Conservation (phyloP, 2,329 filamentous ascomycete species). For the Exophiala bonariae region DNA sequence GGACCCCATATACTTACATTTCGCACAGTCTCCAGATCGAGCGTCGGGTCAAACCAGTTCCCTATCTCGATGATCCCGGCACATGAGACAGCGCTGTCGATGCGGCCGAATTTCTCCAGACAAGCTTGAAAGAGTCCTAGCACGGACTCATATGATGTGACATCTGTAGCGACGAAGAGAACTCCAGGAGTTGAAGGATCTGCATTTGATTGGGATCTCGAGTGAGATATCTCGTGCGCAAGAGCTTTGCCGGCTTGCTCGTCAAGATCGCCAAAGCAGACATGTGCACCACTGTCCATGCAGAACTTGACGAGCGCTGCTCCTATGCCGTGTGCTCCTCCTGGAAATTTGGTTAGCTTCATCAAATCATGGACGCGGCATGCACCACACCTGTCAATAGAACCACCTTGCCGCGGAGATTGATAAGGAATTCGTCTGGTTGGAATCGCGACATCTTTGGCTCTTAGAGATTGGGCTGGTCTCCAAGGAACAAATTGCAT, state of each 20-base stretch:
- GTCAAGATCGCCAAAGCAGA: slow-evolving; percentile 46
- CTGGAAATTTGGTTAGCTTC: slow-evolving; percentile 11
- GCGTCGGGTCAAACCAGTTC: slow-evolving; percentile 46
- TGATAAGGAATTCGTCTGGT: background rate
- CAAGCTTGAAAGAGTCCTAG: slow-evolving; percentile 47
- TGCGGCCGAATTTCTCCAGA: slow-evolving; percentile 40
- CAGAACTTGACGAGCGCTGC: slow-evolving; percentile 40
- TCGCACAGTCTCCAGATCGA: slow-evolving; percentile 45
- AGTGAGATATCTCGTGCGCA: slow-evolving; percentile 6
- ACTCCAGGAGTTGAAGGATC: slow-evolving; percentile 9
- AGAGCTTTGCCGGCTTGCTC: slow-evolving; percentile 32
- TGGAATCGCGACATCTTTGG: slow-evolving; percentile 1
- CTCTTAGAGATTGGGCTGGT: too few species aligned
- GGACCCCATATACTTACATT: slow-evolving; percentile 29
- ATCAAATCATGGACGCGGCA: background rate
- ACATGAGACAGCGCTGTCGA: slow-evolving; percentile 50
- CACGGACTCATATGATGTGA: slow-evolving; percentile 45
- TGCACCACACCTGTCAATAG: slow-evolving; percentile 5
- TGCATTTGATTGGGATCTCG: slow-evolving; percentile 14
- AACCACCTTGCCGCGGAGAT: slow-evolving; percentile 2
- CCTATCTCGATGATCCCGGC: slow-evolving; percentile 48
- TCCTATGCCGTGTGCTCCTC: slow-evolving; percentile 43
- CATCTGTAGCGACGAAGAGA: slow-evolving; percentile 33
- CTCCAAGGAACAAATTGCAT: too few species aligned
- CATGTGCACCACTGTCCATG: slow-evolving; percentile 38